Percentiles rank a stretch among this genome's conserved stretches.
phyloP scores from a whole-genome alignment of 768 basidiomycete species.

The Suillus brevipes region DNA sequence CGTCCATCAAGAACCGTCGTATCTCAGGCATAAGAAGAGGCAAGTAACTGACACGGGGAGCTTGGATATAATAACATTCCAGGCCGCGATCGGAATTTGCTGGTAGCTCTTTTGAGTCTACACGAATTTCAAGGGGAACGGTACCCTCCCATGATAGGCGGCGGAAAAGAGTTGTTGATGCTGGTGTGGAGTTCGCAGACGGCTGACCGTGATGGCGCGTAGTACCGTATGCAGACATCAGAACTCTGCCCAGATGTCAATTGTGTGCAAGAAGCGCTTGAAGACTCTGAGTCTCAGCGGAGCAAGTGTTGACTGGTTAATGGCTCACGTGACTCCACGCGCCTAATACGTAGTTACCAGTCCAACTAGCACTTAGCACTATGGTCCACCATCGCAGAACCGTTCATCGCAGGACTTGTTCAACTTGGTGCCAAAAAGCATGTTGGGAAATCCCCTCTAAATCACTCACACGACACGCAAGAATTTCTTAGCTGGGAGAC shows the following conservation, averaged over 20 bases:
- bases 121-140: slow-evolving; percentile 84
- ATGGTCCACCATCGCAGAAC: not conserved
- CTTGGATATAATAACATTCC: slow-evolving; percentile 89
- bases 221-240: slow-evolving; percentile 55
- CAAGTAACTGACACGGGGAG: slow-evolving; percentile 90
- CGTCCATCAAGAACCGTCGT: slow-evolving; percentile 83
- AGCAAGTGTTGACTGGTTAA: not conserved
- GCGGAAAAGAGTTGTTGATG: slow-evolving; percentile 81
- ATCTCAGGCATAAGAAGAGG: slow-evolving; percentile 90
- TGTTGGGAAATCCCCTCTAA: not conserved
- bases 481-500: slow-evolving; percentile 25
- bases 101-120: slow-evolving; percentile 87
- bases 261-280: slow-evolving; percentile 1
- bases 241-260: not conserved
- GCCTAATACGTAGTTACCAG: not conserved
- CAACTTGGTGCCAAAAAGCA: not conserved
- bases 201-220: slow-evolving; percentile 45
- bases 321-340: not conserved
- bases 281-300: not conserved
- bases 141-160: slow-evolving; percentile 90
- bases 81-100: slow-evolving; percentile 87
- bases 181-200: slow-evolving; percentile 50
- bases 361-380: slow-evolving; percentile 22
- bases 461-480: slow-evolving; percentile 15
- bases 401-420: not conserved